phyloP scores from a whole-genome alignment of 306 rosid species.

The Castanospermum australe region DNA sequence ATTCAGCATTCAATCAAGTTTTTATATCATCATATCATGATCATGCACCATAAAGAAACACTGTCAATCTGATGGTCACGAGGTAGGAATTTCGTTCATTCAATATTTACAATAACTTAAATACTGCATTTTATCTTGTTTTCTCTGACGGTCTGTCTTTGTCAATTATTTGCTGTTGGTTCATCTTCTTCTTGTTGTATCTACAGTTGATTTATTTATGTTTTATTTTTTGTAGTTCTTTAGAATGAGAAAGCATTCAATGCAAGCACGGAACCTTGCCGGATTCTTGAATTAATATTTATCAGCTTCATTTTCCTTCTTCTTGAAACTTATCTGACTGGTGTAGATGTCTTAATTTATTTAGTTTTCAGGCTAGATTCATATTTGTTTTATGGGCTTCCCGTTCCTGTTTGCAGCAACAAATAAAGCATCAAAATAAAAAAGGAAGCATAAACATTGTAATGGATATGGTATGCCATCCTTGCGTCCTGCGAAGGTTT shows the following conservation, averaged over 20 bases:
- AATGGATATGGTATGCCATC: conserved; percentile 37
- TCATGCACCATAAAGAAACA: conserved; percentile 46
- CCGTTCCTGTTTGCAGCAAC: conserved; percentile 46
- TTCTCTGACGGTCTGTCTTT: conserved; percentile 1
- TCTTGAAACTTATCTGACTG: conserved; percentile 13
- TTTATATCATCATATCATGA: conserved; percentile 42
- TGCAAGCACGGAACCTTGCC: conserved; percentile 21
- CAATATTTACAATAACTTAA: conserved; percentile 11
- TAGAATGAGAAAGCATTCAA: conserved; percentile 46
- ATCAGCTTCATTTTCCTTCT: neutral
- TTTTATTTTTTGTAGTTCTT: conserved; percentile 16
- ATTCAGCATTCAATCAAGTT: conserved; percentile 42
- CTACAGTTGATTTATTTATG: neutral
- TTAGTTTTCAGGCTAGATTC: conserved; percentile 18
- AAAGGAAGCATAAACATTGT: conserved; percentile 65
- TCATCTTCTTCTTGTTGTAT: neutral
- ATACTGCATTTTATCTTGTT: conserved; percentile 9
- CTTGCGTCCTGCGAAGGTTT: conserved; percentile 49
- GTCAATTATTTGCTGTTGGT: conserved; percentile 26
- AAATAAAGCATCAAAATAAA: conserved; percentile 50
- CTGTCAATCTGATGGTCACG: conserved; percentile 28
- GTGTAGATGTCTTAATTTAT: neutral
- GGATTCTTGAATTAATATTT: neutral
- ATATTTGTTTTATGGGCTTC: conserved; percentile 10
- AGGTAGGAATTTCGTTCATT: conserved; percentile 46